Evolutionary conservation across 139 green algal genomes (phyloP).

Genomic region (Eudorina sp.): DNA sequence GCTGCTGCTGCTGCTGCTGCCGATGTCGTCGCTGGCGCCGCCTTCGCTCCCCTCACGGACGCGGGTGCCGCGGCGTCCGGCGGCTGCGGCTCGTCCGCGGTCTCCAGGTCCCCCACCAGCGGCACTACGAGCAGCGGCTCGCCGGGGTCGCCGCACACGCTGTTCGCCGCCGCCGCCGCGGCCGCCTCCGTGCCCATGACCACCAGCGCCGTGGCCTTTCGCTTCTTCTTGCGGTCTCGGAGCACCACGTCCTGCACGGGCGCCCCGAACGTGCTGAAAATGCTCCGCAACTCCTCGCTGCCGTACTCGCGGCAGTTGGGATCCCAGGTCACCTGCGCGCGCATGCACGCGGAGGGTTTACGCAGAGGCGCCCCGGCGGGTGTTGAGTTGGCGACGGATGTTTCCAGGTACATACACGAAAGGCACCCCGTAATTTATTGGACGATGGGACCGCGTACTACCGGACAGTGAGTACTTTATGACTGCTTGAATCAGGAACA

Average conservation of each 20-base stretch:
- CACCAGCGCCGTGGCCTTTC: slow-evolving; percentile 52
- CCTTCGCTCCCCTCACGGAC: background rate
- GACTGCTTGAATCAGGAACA: too few species aligned
- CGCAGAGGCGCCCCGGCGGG: too few species aligned
- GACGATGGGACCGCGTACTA: too few species aligned
- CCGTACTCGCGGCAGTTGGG: slow-evolving; percentile 49
- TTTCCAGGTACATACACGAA: too few species aligned
- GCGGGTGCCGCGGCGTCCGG: background rate
- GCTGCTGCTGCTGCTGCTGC: background rate
- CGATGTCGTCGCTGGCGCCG: background rate
- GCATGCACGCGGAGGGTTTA: too few species aligned
- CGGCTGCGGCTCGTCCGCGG: background rate
- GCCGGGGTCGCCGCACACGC: slow-evolving; percentile 46
- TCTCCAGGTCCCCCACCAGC: background rate
- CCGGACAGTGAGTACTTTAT: too few species aligned
- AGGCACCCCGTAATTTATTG: too few species aligned
- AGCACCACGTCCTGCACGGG: slow-evolving; percentile 34
- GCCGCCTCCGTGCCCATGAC: slow-evolving; percentile 49
- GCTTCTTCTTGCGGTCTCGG: slow-evolving; percentile 42
- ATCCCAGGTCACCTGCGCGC: slow-evolving; percentile 59
- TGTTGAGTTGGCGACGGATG: too few species aligned
- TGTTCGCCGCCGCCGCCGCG: slow-evolving; percentile 2
- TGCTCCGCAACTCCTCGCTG: slow-evolving; percentile 47
- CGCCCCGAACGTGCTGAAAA: slow-evolving; percentile 41
- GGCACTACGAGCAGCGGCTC: slow-evolving; percentile 54